Evolutionary conservation across 192 early-diverging fungal genomes (phyloP), one percentile per base, ranked within the genome.

Genomic region (Thoreauomyces humboldtii): DNA sequence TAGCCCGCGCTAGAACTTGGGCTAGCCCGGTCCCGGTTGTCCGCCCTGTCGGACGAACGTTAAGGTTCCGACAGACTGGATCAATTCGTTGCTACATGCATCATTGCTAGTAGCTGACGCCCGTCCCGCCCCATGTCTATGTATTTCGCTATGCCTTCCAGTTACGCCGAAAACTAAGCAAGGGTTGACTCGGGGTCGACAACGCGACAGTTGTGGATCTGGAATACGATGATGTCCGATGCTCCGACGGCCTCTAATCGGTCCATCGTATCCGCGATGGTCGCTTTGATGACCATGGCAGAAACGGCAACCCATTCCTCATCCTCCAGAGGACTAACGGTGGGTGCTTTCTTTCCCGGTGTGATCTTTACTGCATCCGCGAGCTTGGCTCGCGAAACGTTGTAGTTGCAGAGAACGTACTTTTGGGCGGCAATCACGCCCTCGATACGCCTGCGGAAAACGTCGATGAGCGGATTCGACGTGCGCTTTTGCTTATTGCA

Each of bases 321-420:
- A 66, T 94, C 84, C 46, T 98, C 93, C 38, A 99, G 74, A 11
- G 87, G 71, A 4, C 86, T 91, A 36, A 99, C 77, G 0, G 95
- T 96, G 6, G 95, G 92, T 0, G 92, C 92, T 75, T 92, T 95
- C 55, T 91, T 87, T 35, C 96, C 96, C 2, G 96, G 94, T 1
- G 96, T 91, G 63, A 99, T 88, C 24, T 68, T 57, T 7, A 79
- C 73, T 5, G 91, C 95, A 32, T 67, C 60, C 15, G 79, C 74
- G 52, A 99, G 66, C 57, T 77, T 63, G 9, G 63, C 72, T 12
- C 91, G 76, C 22, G 79, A 73, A 67, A 98, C 84, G 63, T 99
- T 99, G 74, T 98, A 99, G 58, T 86, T 94, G 65, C 88, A 88
- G 36, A 94, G 80, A 15, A 97, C 92, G 65, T 88, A 99, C 59